phyloP scores from a whole-genome alignment of 2,329 filamentous ascomycete species.

The Aspergillus transmontanensis region DNA sequence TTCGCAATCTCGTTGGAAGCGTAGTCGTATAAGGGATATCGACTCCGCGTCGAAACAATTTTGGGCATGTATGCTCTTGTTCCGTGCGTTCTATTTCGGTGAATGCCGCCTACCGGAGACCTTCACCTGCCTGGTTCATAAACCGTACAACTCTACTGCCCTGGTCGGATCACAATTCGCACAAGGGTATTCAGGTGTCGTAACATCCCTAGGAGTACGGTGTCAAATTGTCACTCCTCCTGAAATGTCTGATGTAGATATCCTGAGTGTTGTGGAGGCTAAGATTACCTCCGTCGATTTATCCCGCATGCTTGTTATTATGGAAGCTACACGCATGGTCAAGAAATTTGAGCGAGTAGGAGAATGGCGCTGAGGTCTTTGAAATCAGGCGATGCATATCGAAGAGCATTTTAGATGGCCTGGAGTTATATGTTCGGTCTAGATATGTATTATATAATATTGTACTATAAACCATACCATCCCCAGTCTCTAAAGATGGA shows the following conservation, averaged over 20 bases:
- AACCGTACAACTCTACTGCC: conserved; percentile 24
- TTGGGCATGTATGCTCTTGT: conserved; percentile 58
- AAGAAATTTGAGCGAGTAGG: conserved; percentile 37
- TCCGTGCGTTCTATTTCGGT: conserved; percentile 60
- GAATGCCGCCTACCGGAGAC: conserved; percentile 55
- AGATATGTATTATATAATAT: not conserved
- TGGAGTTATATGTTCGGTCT: not conserved
- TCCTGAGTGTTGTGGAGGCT: conserved; percentile 39
- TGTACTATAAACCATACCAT: not conserved
- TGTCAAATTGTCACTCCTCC: conserved; percentile 32
- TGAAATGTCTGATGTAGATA: conserved; percentile 28
- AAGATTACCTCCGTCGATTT: conserved; percentile 38
- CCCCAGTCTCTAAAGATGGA: not conserved
- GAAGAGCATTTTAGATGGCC: not conserved
- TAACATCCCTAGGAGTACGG: conserved; percentile 34
- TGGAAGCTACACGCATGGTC: conserved; percentile 37
- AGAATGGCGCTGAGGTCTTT: conserved; percentile 28
- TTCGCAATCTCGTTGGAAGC: conserved; percentile 43
- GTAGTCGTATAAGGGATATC: conserved; percentile 46
- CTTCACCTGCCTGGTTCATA: conserved; percentile 42
- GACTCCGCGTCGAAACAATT: conserved; percentile 40
- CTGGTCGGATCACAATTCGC: conserved; percentile 24
- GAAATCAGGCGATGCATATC: not conserved
- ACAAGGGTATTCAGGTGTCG: conserved; percentile 29
- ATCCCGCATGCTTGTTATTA: conserved; percentile 31